Evolutionary conservation across 2,329 filamentous ascomycete species (phyloP), one percentile per base, ranked within the genome.

Genomic region (Tolypocladium amazonense): DNA sequence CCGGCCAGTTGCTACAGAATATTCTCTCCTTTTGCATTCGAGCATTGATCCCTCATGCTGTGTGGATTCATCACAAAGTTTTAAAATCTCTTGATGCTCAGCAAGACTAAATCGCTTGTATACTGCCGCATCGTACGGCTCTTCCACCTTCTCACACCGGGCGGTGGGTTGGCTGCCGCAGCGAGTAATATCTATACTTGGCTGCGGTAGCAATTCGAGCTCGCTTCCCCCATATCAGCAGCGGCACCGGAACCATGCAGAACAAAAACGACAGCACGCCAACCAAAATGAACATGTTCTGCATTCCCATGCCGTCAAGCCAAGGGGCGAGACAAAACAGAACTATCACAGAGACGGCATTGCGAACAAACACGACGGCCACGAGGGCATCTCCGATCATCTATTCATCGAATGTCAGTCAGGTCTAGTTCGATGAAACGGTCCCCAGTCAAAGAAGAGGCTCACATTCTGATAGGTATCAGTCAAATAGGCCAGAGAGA

Each of bases 401-500:
- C 67, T 68, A 25, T n/a, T n/a, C 2, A 6, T 20, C 11, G 12
- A n/a, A n/a, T 14, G 33, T 41, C n/a, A 55, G 35, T 47, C 52
- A 56, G 62, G 30, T 35, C 12, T 5, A 8, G 1, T n/a, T 1
- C 33, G 3, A 47, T 25, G 15, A 6, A 25, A 14, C 18, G 6
- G 4, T 39, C n/a, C 18, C 1, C 9, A 15, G 3, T 15, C 14
- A 18, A 9, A 25, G 18, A 12, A 15, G 6, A n/a, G 11, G 43
- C 62, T 61, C 68, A 72, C 65, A 62, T 73, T 68, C 57, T 69
- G 70, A 63, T 74, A 73, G 12, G 68, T 68, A 60, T 76, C 74
- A 2, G 70, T 66, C 35, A 74, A 63, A 56, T 77, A 77, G 1
- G 75, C 73, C 56, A 77, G 62, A 7, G 71, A 66, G 18, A 76